Evolutionary conservation across 768 basidiomycete species (phyloP).

Genomic region (Tephrocybe rancida): DNA sequence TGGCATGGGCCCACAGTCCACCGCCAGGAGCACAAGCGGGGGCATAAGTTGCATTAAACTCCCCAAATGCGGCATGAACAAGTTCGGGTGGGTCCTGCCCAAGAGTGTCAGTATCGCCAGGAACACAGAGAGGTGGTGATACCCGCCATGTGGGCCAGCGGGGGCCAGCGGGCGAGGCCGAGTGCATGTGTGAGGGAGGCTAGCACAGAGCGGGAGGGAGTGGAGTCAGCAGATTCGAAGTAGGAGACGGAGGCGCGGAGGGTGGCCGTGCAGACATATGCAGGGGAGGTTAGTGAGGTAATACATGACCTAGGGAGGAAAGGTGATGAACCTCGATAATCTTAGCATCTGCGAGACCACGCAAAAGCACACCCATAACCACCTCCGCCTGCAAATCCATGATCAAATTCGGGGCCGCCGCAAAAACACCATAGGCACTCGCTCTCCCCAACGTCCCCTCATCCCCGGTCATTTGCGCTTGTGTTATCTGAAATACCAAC

Average conservation of each 20-base stretch:
- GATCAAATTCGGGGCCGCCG: slow-evolving; percentile 74
- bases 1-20: slow-evolving; percentile 52
- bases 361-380: slow-evolving; percentile 65
- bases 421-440: slow-evolving; percentile 71
- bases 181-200: slow-evolving; percentile 50
- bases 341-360: slow-evolving; percentile 66
- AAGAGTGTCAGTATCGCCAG: slow-evolving; percentile 72
- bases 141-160: slow-evolving; percentile 18
- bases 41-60: slow-evolving; percentile 73
- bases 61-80: slow-evolving; percentile 76
- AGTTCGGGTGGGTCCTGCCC: slow-evolving; percentile 61
- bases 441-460: slow-evolving; percentile 42
- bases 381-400: slow-evolving; percentile 76
- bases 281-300: background rate
- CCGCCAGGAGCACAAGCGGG: slow-evolving; percentile 63
- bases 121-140: slow-evolving; percentile 61
- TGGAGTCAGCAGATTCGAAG: slow-evolving; percentile 60
- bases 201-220: slow-evolving; percentile 63
- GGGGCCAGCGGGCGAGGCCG: slow-evolving; percentile 15
- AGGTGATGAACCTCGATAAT: slow-evolving; percentile 53
- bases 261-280: slow-evolving; percentile 72
- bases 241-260: slow-evolving; percentile 72
- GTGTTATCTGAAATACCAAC: slow-evolving; percentile 69
- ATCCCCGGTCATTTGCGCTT: slow-evolving; percentile 23
- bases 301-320: no score